phyloP scores from a whole-genome alignment of 768 basidiomycete species.

The Arthromyces matolae region DNA sequence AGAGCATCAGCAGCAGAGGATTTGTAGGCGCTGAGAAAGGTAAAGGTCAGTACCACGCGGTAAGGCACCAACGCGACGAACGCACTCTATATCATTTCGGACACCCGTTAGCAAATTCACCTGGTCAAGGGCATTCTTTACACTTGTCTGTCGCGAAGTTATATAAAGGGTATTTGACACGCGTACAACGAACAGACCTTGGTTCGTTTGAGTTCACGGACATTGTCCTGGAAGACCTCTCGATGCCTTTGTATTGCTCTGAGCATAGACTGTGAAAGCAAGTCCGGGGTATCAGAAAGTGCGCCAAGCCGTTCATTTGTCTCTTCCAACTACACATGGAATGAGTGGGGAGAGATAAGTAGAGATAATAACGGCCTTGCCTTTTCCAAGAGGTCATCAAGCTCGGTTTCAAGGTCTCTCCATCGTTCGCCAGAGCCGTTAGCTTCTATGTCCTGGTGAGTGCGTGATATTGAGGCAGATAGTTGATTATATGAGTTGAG shows the following conservation, averaged over 20 bases:
- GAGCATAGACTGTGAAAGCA: conserved; percentile 79
- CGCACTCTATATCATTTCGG: conserved; percentile 93
- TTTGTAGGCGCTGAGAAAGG: conserved; percentile 72
- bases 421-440: conserved; percentile 67
- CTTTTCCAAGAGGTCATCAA: conserved; percentile 85
- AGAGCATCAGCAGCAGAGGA: conserved; percentile 84
- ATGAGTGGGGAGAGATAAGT: conserved; percentile 18
- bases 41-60: neutral
- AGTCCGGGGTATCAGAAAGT: conserved; percentile 64
- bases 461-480: conserved; percentile 59
- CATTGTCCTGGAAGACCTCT: conserved; percentile 86
- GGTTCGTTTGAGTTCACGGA: conserved; percentile 79
- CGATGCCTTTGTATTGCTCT: conserved; percentile 88
- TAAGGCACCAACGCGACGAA: conserved; percentile 6
- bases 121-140: conserved; percentile 79
- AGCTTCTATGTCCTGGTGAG: conserved; percentile 62
- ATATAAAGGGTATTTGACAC: neutral
- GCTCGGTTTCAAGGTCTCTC: conserved; percentile 81
- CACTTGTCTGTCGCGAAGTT: conserved; percentile 49
- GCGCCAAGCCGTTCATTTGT: conserved; percentile 76
- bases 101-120: conserved; percentile 87
- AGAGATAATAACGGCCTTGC: conserved; percentile 34
- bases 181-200: conserved; percentile 49
- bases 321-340: conserved; percentile 65
- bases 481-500: conserved; percentile 88